These are phyloP conservation scores for Botrytis squamosa DNA, from an alignment of 2,329 filamentous ascomycete genomes.

Conservation along the genomic window DNA sequence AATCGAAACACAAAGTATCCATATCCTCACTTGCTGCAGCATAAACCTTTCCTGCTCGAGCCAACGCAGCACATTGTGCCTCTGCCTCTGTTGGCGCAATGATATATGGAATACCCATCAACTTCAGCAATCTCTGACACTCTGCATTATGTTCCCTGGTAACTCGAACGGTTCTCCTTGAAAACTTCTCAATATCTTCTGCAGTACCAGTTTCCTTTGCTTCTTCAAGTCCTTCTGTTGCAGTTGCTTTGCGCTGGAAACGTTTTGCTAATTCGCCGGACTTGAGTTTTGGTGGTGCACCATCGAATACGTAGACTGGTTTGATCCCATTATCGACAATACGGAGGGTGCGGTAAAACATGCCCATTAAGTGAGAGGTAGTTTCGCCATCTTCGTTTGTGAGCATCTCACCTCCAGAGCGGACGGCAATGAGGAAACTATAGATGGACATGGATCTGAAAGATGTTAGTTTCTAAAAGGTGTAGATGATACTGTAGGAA, in stretches of 20 bases:
- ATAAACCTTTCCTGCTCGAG: slow-evolving; percentile 90
- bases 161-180: slow-evolving; percentile 84
- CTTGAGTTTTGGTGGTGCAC: slow-evolving; percentile 94
- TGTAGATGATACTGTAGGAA: background rate
- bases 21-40: slow-evolving; percentile 97
- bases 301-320: slow-evolving; percentile 96
- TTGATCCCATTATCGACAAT: slow-evolving; percentile 99
- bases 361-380: slow-evolving; percentile 97
- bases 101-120: slow-evolving; percentile 96
- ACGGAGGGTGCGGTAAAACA: slow-evolving; percentile 97
- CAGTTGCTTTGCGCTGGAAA: slow-evolving; percentile 91
- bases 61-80: slow-evolving; percentile 90
- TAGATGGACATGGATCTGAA: slow-evolving; percentile 95
- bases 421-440: slow-evolving; percentile 96
- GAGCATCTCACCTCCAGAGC: slow-evolving; percentile 93
- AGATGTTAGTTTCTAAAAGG: slow-evolving; percentile 25
- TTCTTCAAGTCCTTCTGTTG: slow-evolving; percentile 85
- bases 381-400: slow-evolving; percentile 95
- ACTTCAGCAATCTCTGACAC: slow-evolving; percentile 82
- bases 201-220: slow-evolving; percentile 96
- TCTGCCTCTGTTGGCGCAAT: slow-evolving; percentile 96
- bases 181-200: slow-evolving; percentile 98
- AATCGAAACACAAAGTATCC: slow-evolving; percentile 95
- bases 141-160: slow-evolving; percentile 97
- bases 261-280: slow-evolving; percentile 95